A percentile compares a stretch with the other conserved stretches of the same genome.
phyloP scores from a whole-genome alignment of 2,329 filamentous ascomycete genomes.

The Drechslerella coelobrocha region DNA sequence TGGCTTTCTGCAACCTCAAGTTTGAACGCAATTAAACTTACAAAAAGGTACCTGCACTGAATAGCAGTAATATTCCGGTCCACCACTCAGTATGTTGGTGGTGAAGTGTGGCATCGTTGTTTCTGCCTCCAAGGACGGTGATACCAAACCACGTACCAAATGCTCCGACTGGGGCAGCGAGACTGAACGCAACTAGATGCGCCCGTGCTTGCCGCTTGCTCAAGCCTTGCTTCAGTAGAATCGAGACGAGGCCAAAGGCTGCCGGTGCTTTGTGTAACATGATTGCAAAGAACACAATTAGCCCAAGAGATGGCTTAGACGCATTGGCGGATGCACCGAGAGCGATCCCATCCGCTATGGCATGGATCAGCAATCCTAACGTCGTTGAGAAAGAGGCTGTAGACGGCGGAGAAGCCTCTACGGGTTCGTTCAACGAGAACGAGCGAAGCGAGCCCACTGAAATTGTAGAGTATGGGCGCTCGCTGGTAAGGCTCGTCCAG shows the following conservation, averaged over 20 bases:
- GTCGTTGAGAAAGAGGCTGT: slow-evolving; percentile 70
- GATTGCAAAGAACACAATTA: slow-evolving; percentile 94
- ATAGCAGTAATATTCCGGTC: slow-evolving; percentile 91
- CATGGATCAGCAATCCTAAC: slow-evolving; percentile 92
- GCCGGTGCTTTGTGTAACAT: slow-evolving; percentile 98
- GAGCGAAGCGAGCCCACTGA: slow-evolving; percentile 65
- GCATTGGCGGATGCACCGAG: slow-evolving; percentile 86
- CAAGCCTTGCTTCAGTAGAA: slow-evolving; percentile 87
- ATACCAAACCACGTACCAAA: slow-evolving; percentile 82
- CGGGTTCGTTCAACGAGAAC: slow-evolving; percentile 52
- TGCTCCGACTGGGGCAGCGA: slow-evolving; percentile 87
- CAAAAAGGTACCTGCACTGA: slow-evolving; percentile 94
- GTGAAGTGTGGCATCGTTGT: slow-evolving; percentile 66
- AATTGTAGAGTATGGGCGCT: slow-evolving; percentile 75
- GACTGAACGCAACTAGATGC: slow-evolving; percentile 87
- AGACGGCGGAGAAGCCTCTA: slow-evolving; percentile 54
- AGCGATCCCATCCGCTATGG: slow-evolving; percentile 91
- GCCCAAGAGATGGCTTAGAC: slow-evolving; percentile 75
- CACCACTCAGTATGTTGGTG: slow-evolving; percentile 66
- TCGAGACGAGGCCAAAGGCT: slow-evolving; percentile 89
- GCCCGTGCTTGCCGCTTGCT: slow-evolving; percentile 83
- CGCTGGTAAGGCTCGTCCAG: slow-evolving; percentile 71
- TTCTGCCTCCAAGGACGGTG: slow-evolving; percentile 72
- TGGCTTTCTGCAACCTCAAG: slow-evolving; percentile 4
- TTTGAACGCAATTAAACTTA: slow-evolving; percentile 62